These are phyloP conservation scores for Aspergillus ruber DNA, from an alignment of 2,329 filamentous ascomycete genomes.

Conservation along the genomic window DNA sequence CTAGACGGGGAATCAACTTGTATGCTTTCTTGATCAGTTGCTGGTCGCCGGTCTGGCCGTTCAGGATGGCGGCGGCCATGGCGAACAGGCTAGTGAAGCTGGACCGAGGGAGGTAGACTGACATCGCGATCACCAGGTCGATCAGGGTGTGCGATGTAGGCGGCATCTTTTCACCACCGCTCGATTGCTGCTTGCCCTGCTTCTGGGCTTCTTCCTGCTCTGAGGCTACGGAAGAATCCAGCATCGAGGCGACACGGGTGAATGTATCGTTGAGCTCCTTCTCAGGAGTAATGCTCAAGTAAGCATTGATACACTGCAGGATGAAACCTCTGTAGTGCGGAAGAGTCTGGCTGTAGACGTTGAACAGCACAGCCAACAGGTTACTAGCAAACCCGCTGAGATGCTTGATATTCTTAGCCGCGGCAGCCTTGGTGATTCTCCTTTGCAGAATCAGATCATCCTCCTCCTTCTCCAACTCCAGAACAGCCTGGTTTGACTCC, in stretches of 20 bases:
- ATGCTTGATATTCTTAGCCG: conserved; percentile 74
- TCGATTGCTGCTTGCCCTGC: conserved; percentile 58
- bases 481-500: conserved; percentile 81
- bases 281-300: conserved; percentile 77
- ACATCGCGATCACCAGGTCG: conserved; percentile 94
- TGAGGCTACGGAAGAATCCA: conserved; percentile 63
- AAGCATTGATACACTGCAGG: conserved; percentile 89
- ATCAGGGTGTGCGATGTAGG: conserved; percentile 92
- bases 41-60: conserved; percentile 61
- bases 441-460: conserved; percentile 72
- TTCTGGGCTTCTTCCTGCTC: conserved; percentile 58
- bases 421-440: conserved; percentile 67
- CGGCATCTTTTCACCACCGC: conserved; percentile 68
- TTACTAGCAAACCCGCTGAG: conserved; percentile 76
- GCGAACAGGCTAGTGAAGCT: conserved; percentile 81
- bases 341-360: conserved; percentile 94
- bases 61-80: conserved; percentile 76
- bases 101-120: conserved; percentile 80
- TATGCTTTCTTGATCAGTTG: conserved; percentile 99
- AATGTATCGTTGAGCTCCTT: conserved; percentile 78
- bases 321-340: conserved; percentile 88
- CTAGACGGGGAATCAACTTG: conserved; percentile 88
- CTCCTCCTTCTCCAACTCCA: conserved; percentile 60
- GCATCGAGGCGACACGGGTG: conserved; percentile 74
- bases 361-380: conserved; percentile 93